These are phyloP conservation scores for Dryas octopetala DNA, from an alignment of 306 rosid species.

Conservation along the genomic window DNA sequence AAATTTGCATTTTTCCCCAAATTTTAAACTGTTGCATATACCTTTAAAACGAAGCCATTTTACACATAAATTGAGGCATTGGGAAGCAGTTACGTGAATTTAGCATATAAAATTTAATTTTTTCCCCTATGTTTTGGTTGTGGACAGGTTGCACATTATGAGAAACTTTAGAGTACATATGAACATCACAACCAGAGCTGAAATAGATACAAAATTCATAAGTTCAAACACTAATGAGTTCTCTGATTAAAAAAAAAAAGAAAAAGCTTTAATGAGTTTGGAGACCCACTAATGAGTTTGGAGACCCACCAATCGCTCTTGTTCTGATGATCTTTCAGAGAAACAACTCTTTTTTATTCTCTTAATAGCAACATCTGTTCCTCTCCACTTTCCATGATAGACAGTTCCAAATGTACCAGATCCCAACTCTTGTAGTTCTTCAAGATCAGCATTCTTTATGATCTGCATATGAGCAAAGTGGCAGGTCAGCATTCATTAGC, in stretches of 20 bases:
- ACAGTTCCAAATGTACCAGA: slow-evolving; percentile 99
- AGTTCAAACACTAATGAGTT: neutral
- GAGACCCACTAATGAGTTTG: slow-evolving; percentile 54
- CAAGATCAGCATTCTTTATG: slow-evolving; percentile 75
- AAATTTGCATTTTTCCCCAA: slow-evolving; percentile 9
- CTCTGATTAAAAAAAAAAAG: too few species aligned
- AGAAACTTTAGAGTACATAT: slow-evolving; percentile 2
- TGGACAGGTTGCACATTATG: neutral
- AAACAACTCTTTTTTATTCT: slow-evolving; percentile 93
- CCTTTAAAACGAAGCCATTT: neutral
- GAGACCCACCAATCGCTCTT: slow-evolving; percentile 79
- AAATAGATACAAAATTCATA: slow-evolving; percentile 16
- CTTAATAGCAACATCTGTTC: slow-evolving; percentile 96
- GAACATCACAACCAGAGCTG: slow-evolving; percentile 13
- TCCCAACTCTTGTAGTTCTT: slow-evolving; percentile 82
- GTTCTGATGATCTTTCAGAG: slow-evolving; percentile 78
- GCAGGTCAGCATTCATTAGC: neutral
- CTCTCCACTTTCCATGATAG: slow-evolving; percentile 96
- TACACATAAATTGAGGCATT: neutral
- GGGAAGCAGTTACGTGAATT: slow-evolving; percentile 18
- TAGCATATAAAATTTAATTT: neutral
- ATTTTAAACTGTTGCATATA: neutral
- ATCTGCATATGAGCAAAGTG: slow-evolving; percentile 51
- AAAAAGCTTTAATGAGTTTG: slow-evolving; percentile 8
- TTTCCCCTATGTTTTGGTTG: neutral